Base-by-base conservation (phyloP, 345 rosid genomes). In the Sisymbrium irio region DNA sequence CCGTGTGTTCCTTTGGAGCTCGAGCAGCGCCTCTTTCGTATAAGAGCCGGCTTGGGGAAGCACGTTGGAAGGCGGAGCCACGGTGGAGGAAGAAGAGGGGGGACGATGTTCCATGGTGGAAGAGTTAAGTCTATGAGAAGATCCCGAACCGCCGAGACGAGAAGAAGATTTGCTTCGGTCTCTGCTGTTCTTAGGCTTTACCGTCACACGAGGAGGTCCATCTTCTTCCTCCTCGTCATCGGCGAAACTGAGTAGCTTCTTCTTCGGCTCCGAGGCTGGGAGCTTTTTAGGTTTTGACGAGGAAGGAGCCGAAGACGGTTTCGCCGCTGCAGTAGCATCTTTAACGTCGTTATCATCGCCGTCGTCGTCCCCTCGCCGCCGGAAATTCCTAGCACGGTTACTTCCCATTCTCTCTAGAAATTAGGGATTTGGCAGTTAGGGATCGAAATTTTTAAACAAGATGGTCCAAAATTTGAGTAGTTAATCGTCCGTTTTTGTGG, bases 1-100 rank as follows among this genome's bases (percentile, higher is more conserved):
- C 53, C 86, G 85, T 12, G 90, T 88, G 71, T 88, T 88, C 83
- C 81, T 90, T n/a, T 85, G 94, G 41, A 94, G 97, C 85, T 94
- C 95, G 19, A 87, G 96, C 13, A 94, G 82, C 12, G 91, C 88
- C 78, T 94, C 98, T 78, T 84, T 88, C 14, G 98, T 88, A 76
- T 94, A 94, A 75, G 87, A 79, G 1, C 98, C 97, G 3, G 95
- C 95, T 69, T 88, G 98, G 4, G 98, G 91, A 63, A 77, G 84
- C 49, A 92, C 96, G 70, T 91, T 89, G 57, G 95, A 89, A 20
- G 81, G 72, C 6, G 82, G 44, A 61, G 81, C 14, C 3, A 80
- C 44, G n/a, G 83, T 27, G 20, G 83, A 66, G 4, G 75, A 61
- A 42, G 79, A 40, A 9, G 80, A 73, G 6, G 79, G 42, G 1